These are phyloP conservation scores for Polytrichum formosum DNA, from an alignment of 225 moss, liverwort and hornwort species.

Conservation along the genomic window DNA sequence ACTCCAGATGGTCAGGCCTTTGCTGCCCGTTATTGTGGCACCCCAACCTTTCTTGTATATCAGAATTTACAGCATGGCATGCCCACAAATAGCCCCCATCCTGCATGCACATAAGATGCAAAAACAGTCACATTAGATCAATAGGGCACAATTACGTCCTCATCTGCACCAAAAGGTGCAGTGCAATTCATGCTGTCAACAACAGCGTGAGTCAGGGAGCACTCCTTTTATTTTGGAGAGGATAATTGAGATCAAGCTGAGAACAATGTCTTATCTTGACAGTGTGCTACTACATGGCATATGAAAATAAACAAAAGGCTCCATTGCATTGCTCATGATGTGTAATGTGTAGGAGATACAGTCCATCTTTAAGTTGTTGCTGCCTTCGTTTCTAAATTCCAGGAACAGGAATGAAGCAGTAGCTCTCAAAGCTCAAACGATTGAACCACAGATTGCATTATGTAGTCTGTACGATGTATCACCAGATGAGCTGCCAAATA, in stretches of 20 bases:
- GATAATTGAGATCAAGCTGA: not conserved
- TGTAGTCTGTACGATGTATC: too few species aligned
- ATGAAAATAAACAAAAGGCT: not conserved
- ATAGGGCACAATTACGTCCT: not conserved
- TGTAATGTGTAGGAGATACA: not conserved
- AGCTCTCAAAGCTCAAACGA: too few species aligned
- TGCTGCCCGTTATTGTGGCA: constrained; percentile 65
- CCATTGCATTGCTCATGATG: not conserved
- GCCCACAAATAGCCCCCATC: not conserved
- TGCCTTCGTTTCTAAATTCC: too few species aligned
- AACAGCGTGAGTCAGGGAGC: not conserved
- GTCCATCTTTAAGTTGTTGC: too few species aligned
- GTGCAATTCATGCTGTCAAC: not conserved
- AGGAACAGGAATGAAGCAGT: too few species aligned
- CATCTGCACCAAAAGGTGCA: not conserved
- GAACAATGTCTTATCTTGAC: not conserved
- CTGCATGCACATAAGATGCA: not conserved
- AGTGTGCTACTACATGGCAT: not conserved
- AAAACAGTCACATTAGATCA: not conserved
- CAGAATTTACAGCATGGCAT: constrained; percentile 15
- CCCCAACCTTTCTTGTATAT: constrained; percentile 62
- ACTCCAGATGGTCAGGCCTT: constrained; percentile 70
- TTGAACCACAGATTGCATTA: too few species aligned
- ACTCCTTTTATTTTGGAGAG: not conserved
- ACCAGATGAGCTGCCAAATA: too few species aligned